Evolutionary conservation across 352 stramenopile species (phyloP).

Genomic region (Pythium brachiatum): DNA sequence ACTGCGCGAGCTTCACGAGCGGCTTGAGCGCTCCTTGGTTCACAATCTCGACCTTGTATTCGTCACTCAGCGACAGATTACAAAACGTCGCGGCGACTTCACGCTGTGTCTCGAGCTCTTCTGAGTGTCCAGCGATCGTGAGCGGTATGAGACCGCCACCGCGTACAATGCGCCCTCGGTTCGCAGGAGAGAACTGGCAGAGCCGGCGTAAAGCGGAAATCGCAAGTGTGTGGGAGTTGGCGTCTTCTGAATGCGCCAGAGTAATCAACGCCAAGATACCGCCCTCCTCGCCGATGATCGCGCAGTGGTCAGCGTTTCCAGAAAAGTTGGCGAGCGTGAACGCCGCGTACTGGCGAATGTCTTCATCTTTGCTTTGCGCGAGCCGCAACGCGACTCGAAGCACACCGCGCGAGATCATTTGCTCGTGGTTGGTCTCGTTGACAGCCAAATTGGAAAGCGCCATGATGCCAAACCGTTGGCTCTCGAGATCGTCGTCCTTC

Average conservation of each 20-base stretch:
- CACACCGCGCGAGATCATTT: conserved; percentile 87
- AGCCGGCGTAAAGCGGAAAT: conserved; percentile 92
- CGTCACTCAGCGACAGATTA: conserved; percentile 91
- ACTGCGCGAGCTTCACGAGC: conserved; percentile 86
- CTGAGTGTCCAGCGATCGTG: conserved; percentile 75
- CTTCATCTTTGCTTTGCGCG: conserved; percentile 67
- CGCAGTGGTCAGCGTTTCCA: conserved; percentile 85
- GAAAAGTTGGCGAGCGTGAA: conserved; percentile 94
- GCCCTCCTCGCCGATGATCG: conserved; percentile 88
- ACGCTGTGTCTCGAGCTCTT: conserved; percentile 93
- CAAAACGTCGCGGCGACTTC: conserved; percentile 94
- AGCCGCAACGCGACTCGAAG: conserved; percentile 81
- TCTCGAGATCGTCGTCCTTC: conserved; percentile 64
- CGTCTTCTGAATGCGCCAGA: conserved; percentile 84
- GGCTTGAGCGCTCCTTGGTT: conserved; percentile 69
- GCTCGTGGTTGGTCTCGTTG: conserved; percentile 93
- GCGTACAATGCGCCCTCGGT: conserved; percentile 86
- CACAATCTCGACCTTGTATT: conserved; percentile 91
- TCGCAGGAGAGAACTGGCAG: conserved; percentile 85
- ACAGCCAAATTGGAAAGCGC: conserved; percentile 92
- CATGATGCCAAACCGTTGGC: conserved; percentile 92
- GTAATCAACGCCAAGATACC: conserved; percentile 89
- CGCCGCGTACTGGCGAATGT: conserved; percentile 87
- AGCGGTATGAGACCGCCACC: conserved; percentile 85
- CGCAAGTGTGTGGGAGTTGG: conserved; percentile 90